Evolutionary conservation across 1,284 basidiomycete species (phyloP), one percentile per base, ranked within the genome.

Genomic region (Austropuccinia psidii): DNA sequence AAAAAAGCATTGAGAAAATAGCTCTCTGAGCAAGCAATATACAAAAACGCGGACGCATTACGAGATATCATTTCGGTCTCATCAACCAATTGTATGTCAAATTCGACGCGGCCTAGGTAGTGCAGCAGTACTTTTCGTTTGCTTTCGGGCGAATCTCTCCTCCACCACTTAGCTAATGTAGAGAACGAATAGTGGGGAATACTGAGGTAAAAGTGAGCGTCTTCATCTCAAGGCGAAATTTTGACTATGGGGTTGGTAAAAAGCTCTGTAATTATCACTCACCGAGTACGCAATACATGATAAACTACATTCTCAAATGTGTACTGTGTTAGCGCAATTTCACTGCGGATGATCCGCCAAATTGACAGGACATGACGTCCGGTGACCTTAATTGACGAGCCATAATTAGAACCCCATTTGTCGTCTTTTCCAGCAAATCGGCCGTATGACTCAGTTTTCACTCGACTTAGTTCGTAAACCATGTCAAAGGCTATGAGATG

Each of bases 361-460:
- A 93, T 83, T 77, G 97, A 96, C 61, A 98, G 83, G 39, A 94
- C 89, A 79, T 98, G 93, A 9, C 95, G 85, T 0, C 95, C 95
- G 11, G 86, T 84, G 43, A 95, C 87, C 77, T 88, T 89, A 80
- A 98, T 89, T 0, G 88, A 90, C 0, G 93, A 90, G 0, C 88
- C 88, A 76, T 90, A 89, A 69, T 87, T 85, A 69, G 85, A 82
- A 17, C 87, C 87, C 88, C 93, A 97, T 75, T 86, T 85, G 76
- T 90, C 87, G 27, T 83, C 83, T 15, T 73, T 79, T 79, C 21
- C 80, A 79, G 37, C 79, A 78, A 47, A 80, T 79, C 65, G 82
- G 73, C 79, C 82, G 60, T 84, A 87, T 76, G 8, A 90, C 39
- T 73, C 60, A 8, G 33, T 35, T 54, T 65, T 78, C 4, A 82